These are phyloP conservation scores for Tylopilus subfusipes DNA, from an alignment of 768 basidiomycete genomes.

Conservation along the genomic window DNA sequence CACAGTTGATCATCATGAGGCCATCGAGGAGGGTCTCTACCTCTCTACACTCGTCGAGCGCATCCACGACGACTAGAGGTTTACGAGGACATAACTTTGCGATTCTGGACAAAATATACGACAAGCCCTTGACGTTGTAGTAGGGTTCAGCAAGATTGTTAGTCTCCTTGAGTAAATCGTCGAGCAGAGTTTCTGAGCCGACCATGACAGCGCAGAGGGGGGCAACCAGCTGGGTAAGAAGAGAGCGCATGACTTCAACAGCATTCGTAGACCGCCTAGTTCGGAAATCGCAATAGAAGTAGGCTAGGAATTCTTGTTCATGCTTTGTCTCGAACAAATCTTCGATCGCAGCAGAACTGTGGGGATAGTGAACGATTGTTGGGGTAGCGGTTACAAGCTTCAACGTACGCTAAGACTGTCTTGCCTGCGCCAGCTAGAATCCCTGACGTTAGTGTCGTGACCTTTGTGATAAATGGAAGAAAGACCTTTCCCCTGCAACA, in stretches of 20 bases:
- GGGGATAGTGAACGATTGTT: neutral
- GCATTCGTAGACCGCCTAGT: constrained; percentile 2
- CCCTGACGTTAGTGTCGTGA: neutral
- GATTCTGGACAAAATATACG: neutral
- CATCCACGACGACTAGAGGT: constrained; percentile 18
- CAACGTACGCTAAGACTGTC: neutral
- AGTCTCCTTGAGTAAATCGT: constrained; percentile 4
- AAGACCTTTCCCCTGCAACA: neutral
- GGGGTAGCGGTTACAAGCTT: neutral
- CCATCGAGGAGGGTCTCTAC: constrained; percentile 7
- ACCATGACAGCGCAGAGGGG: neutral
- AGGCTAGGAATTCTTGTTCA: neutral
- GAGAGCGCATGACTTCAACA: constrained; percentile 15
- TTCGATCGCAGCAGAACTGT: neutral
- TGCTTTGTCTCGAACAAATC: neutral
- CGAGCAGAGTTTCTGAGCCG: neutral
- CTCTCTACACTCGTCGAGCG: constrained; percentile 22
- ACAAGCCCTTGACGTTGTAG: neutral
- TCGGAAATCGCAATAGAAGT: constrained; percentile 27
- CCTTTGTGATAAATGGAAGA: neutral
- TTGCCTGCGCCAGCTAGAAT: neutral
- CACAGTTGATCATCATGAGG: neutral
- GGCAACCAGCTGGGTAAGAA: constrained; percentile 15
- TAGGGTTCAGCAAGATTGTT: neutral
- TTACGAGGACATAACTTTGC: neutral